phyloP scores from a whole-genome alignment of 345 rosid genomes.

The Dipteronia sinensis region DNA sequence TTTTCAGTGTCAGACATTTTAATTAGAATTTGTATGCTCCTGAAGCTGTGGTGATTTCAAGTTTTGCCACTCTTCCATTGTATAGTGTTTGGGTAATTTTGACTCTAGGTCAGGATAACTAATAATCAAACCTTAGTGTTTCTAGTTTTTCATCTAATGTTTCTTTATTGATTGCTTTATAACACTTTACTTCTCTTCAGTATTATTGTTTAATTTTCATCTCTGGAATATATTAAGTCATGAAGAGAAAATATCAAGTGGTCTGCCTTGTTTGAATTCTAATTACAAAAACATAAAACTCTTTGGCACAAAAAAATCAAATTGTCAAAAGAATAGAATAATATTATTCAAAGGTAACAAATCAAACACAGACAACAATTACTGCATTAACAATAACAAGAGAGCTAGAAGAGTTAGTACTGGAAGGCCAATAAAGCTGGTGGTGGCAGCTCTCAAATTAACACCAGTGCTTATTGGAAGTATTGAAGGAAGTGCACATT shows the following conservation, averaged over 20 bases:
- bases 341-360: not conserved
- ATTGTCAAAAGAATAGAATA: not conserved
- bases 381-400: conserved; percentile 14
- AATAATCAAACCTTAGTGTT: no score
- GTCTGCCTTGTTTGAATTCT: not conserved
- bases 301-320: not conserved
- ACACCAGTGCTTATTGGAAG: conserved; percentile 48
- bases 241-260: not conserved
- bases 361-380: not conserved
- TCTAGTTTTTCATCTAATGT: no score
- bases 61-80: no score
- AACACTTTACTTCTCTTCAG: no score
- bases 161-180: no score
- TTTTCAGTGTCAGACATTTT: no score
- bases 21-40: no score
- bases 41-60: no score
- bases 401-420: conserved; percentile 12
- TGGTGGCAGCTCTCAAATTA: conserved; percentile 21
- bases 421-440: conserved; percentile 5
- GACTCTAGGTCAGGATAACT: no score
- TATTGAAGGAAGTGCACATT: conserved; percentile 68
- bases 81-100: no score
- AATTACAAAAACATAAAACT: conserved; percentile 2
- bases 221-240: no score
- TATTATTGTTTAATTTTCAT: no score